Conservation (phyloP, 192 early-diverging fungal species). For the Diversispora epigaea region DNA sequence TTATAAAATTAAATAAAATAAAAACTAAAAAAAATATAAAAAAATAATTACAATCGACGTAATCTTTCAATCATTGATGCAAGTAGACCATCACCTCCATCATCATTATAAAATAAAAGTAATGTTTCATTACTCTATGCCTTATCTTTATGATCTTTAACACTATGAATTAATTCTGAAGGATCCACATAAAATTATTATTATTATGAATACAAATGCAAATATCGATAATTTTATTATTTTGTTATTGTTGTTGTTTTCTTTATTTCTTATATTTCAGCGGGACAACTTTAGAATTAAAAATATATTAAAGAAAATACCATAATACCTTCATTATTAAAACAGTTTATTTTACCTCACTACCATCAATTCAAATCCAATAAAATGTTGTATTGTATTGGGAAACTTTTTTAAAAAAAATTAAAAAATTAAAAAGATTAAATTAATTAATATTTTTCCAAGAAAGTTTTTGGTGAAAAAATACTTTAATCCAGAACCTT, state of each 20-base stretch:
- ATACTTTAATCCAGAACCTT: no score
- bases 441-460: constrained; percentile 95
- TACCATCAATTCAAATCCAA: constrained; percentile 90
- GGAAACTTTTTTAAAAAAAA: constrained; percentile 68
- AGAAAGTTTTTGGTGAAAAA: constrained; percentile 95
- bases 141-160: constrained; percentile 86
- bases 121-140: constrained; percentile 83
- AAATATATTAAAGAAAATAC: neutral
- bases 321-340: neutral
- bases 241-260: no score
- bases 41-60: constrained; percentile 64
- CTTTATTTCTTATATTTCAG: constrained; percentile 32
- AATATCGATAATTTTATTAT: no score
- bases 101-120: constrained; percentile 92
- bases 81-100: constrained; percentile 92
- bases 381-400: constrained; percentile 91
- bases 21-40: no score
- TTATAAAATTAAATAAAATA: no score
- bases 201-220: neutral
- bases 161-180: constrained; percentile 50
- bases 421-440: neutral
- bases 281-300: constrained; percentile 33
- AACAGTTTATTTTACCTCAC: constrained; percentile 46
- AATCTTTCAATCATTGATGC: constrained; percentile 84
- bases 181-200: neutral